Evolutionary conservation across 2,329 filamentous ascomycete genomes (phyloP), one percentile per base, ranked within the genome.

Genomic region (Lecanosticta acicola): DNA sequence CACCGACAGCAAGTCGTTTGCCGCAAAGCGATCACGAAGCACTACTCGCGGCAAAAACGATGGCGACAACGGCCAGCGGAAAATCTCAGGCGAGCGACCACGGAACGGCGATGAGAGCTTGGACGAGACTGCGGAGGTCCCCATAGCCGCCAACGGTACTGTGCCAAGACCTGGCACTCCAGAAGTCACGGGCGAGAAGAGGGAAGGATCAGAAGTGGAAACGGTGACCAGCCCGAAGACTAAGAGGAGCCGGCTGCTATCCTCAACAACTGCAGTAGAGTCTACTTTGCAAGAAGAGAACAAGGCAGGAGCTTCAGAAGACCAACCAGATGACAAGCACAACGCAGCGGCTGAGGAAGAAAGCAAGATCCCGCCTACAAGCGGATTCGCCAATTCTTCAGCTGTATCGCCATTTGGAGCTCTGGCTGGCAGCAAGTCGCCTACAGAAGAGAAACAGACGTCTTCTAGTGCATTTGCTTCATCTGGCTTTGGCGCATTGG

Each of bases 391-490:
- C 32, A 72, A 73, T 48, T 65, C 65, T 3, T 71, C 71, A 24
- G 61, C 71, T 16, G 60, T 66, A 11, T 73, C 74, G 39, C 74
- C 73, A 3, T 77, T 78, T 52, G 66, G 70, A 40, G 61, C 68
- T 34, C 62, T 76, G 43, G 60, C 67, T 14, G 58, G 62, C 36
- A 66, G 48, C 50, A 65, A 67, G 48, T 60, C 64, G 14, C 58
- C 61, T 32, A 36, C 58, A 2, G 24, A 51, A 18, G 48, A 67
- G 19, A 46, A 61, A 39, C 61, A 70, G 46, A 69, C 70, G 4
- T 69, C 71, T 3, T 51, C 67, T 3, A 65, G 66, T 34, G 71
- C 71, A 4, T 85, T 85, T 60, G 71, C 71, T 35, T 59, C 67
- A 2, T 74, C 71, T 32, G 70, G 65, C 14, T 74, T 75, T 45